Conservation (phyloP, 148 eudicot genomes). For the Dianthus caryophyllus region DNA sequence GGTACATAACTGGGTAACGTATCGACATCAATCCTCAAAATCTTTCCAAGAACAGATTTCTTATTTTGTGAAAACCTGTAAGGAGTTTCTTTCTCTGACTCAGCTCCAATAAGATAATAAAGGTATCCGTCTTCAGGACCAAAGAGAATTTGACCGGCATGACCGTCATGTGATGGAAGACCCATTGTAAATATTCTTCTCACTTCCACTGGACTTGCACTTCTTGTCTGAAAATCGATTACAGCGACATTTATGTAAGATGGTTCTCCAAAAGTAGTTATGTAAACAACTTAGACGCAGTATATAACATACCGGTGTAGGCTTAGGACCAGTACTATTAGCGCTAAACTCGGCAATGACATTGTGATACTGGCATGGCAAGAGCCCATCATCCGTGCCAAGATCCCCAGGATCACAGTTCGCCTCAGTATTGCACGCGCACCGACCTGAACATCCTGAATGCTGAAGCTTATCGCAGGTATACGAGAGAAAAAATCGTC, state of each 20-base stretch:
- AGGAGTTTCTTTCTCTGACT: neutral
- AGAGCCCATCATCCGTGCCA: constrained; percentile 45
- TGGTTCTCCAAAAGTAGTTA: too few relatives aligned
- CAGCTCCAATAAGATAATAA: constrained; percentile 3
- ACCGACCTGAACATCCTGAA: constrained; percentile 70
- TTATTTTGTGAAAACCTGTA: constrained; percentile 20
- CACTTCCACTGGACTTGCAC: constrained; percentile 18
- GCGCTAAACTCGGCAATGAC: constrained; percentile 68
- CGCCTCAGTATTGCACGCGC: constrained; percentile 78
- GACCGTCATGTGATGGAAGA: constrained; percentile 13
- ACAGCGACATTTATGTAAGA: too few relatives aligned
- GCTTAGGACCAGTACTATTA: constrained; percentile 43
- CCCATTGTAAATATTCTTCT: constrained; percentile 28
- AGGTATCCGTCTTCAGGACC: constrained; percentile 23
- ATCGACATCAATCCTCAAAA: constrained; percentile 22
- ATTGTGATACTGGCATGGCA: constrained; percentile 73
- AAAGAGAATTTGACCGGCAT: constrained; percentile 24
- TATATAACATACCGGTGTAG: neutral
- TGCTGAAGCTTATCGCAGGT: constrained; percentile 69
- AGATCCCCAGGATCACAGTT: constrained; percentile 75
- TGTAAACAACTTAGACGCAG: neutral
- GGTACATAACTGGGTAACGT: constrained; percentile 17
- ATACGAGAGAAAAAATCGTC: constrained; percentile 71
- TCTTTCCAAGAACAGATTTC: constrained; percentile 20
- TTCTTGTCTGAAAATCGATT: constrained; percentile 11